These are phyloP conservation scores for Fraxinus xanthoxyloides DNA, from an alignment of 305 asterid species.

Conservation along the genomic window DNA sequence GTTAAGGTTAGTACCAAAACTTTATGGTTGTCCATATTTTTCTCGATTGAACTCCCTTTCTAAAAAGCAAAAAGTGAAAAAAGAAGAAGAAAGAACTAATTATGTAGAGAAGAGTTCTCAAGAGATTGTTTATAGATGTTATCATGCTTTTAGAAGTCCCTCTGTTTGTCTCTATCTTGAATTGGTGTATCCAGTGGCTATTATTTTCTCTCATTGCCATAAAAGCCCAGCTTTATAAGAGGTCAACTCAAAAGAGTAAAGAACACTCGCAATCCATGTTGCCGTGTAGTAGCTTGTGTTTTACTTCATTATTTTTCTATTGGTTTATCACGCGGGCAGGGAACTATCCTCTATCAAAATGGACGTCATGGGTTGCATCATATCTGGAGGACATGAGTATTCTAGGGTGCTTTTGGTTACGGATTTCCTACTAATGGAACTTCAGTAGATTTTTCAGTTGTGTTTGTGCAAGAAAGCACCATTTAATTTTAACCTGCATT, in stretches of 20 bases:
- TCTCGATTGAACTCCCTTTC: background rate
- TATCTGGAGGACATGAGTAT: background rate
- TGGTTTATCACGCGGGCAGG: background rate
- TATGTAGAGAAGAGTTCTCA: background rate
- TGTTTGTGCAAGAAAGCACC: background rate
- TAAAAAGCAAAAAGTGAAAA: background rate
- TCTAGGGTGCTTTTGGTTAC: slow-evolving; percentile 2
- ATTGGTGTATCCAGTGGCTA: background rate
- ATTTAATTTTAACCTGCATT: background rate
- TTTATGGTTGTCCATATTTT: background rate
- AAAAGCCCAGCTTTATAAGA: background rate
- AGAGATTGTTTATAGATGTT: background rate
- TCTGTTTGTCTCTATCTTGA: background rate
- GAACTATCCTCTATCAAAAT: background rate
- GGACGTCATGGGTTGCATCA: background rate
- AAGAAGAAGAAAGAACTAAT: background rate
- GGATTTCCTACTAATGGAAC: background rate
- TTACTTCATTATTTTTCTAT: background rate
- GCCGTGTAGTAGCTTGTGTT: background rate
- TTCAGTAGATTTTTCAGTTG: background rate
- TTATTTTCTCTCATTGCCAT: background rate
- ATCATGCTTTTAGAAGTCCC: background rate
- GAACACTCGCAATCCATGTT: background rate
- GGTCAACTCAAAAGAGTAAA: background rate
- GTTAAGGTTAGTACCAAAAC: slow-evolving; percentile 66